Evolutionary conservation across 768 basidiomycete species (phyloP).

Genomic region (Rhodotorula kratochvilovae): DNA sequence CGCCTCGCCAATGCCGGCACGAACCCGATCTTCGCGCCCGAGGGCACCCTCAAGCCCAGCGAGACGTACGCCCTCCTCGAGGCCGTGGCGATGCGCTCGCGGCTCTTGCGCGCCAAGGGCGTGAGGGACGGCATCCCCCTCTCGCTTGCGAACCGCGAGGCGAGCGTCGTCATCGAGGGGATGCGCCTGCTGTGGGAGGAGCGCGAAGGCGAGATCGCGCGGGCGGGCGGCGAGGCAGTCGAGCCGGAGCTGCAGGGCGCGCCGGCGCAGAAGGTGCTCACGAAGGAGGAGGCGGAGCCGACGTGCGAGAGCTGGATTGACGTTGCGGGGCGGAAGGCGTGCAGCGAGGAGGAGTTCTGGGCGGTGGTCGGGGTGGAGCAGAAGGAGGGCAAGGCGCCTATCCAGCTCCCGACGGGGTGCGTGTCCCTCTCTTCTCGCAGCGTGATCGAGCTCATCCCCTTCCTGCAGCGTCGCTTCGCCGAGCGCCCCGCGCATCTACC

Average conservation of each 20-base stretch:
- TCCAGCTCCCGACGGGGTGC: conserved; percentile 23
- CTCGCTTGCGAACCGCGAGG: conserved; percentile 55
- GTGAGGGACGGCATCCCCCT: conserved; percentile 54
- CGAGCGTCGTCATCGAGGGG: conserved; percentile 44
- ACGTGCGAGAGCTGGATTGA: conserved; percentile 40
- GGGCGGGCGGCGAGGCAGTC: neutral
- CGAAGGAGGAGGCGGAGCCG: neutral
- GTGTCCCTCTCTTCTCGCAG: neutral
- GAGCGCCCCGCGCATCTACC: conserved; percentile 49
- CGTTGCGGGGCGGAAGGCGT: conserved; percentile 49
- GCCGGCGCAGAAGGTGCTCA: neutral
- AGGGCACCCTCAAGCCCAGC: conserved; percentile 37
- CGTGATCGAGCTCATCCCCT: neutral
- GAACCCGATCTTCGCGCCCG: conserved; percentile 46
- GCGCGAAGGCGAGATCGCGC: conserved; percentile 1
- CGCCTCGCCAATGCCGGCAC: conserved; percentile 43
- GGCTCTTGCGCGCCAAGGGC: conserved; percentile 1
- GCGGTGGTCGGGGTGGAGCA: conserved; percentile 73
- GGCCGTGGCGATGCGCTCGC: neutral
- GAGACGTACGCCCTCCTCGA: conserved; percentile 51
- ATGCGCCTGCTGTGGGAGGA: conserved; percentile 21
- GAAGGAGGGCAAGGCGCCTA: conserved; percentile 35
- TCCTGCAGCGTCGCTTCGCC: neutral
- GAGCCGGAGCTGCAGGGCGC: neutral
- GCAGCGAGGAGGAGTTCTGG: conserved; percentile 48